A percentile compares a stretch with the other conserved stretches of the same genome.
Conservation (phyloP, 768 basidiomycete species). For the Pleurotus citrinopileatus region DNA sequence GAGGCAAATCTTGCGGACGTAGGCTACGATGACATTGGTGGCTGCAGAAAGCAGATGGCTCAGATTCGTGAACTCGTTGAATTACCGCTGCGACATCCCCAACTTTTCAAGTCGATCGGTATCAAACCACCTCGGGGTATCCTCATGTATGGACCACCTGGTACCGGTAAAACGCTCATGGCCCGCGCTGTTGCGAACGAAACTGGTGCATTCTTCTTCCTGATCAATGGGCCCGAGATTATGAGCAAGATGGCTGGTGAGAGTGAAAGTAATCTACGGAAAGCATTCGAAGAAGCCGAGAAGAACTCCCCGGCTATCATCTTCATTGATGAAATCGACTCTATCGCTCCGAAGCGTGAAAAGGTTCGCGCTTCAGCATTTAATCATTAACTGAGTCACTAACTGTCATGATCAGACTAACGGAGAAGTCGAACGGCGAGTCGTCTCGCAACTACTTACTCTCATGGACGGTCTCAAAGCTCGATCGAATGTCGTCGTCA, state of each 20-base stretch:
- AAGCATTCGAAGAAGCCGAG: slow-evolving; percentile 99
- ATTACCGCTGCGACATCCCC: slow-evolving; percentile 95
- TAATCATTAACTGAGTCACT: too few species aligned
- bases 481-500: slow-evolving; percentile 98
- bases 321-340: slow-evolving; percentile 99
- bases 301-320: slow-evolving; percentile 99
- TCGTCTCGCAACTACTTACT: slow-evolving; percentile 96
- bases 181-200: slow-evolving; percentile 99
- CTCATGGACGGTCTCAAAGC: slow-evolving; percentile 99
- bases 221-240: slow-evolving; percentile 99
- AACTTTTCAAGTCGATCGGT: slow-evolving; percentile 99
- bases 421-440: slow-evolving; percentile 99
- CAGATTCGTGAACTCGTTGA: slow-evolving; percentile 99
- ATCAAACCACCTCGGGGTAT: slow-evolving; percentile 99
- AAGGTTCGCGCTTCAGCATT: slow-evolving; percentile 60
- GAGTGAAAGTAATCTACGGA: slow-evolving; percentile 93
- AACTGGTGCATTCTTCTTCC: slow-evolving; percentile 99
- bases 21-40: slow-evolving; percentile 99
- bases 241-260: slow-evolving; percentile 99
- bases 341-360: slow-evolving; percentile 99
- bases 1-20: slow-evolving; percentile 96
- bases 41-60: slow-evolving; percentile 99
- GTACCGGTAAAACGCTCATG: slow-evolving; percentile 99
- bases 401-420: slow-evolving; percentile 64
- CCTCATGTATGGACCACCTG: slow-evolving; percentile 97